Conservation (phyloP, 148 eudicot species). For the Chenopodium suecicum region DNA sequence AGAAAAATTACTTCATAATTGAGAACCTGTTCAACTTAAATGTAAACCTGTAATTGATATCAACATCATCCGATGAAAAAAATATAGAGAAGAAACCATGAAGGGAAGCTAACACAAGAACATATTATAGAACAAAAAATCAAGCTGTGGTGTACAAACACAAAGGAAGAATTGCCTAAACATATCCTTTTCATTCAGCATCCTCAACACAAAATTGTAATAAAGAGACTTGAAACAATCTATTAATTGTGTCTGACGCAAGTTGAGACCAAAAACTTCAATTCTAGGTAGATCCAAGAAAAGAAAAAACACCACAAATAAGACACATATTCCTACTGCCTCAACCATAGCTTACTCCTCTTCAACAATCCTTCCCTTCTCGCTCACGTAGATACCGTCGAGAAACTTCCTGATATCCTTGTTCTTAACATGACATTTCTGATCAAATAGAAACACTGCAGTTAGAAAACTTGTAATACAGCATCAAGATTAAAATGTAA, state of each 20-base stretch:
- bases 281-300: constrained; percentile 10
- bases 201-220: constrained; percentile 27
- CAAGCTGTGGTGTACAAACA: not conserved
- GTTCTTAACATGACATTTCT: constrained; percentile 64
- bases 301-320: not conserved
- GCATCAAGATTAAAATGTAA: not conserved
- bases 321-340: constrained; percentile 10
- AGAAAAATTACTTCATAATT: too few relatives aligned
- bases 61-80: too few relatives aligned
- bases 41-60: too few relatives aligned
- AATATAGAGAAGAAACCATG: not conserved
- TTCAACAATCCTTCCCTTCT: constrained; percentile 43
- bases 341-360: constrained; percentile 33
- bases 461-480: not conserved
- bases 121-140: too few relatives aligned
- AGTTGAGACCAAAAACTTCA: constrained; percentile 12
- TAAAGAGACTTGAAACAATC: constrained; percentile 19
- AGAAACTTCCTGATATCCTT: constrained; percentile 60
- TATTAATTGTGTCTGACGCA: not conserved
- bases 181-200: constrained; percentile 9
- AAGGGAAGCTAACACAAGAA: not conserved
- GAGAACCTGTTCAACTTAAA: too few relatives aligned
- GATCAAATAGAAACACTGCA: not conserved
- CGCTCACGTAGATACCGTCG: constrained; percentile 57
- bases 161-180: not conserved